These are phyloP conservation scores for Bombardia bombarda DNA, from an alignment of 495 filamentous ascomycete species.

Conservation along the genomic window DNA sequence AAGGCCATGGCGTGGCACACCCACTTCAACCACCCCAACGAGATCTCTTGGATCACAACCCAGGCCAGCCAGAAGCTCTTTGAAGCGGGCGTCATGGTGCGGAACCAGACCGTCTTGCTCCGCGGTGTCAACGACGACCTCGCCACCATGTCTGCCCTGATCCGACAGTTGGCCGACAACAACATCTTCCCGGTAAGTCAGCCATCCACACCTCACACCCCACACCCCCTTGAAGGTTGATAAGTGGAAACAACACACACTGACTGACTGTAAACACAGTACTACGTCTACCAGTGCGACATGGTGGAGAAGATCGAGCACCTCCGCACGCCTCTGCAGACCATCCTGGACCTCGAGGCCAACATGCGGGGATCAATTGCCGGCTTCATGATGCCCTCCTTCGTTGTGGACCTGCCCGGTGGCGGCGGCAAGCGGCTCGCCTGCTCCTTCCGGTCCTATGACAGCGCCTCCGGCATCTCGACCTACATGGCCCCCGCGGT, in stretches of 20 bases:
- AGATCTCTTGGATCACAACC: constrained; percentile 52
- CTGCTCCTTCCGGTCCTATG: constrained; percentile 41
- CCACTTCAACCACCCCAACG: constrained; percentile 53
- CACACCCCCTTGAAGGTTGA: too few relatives aligned
- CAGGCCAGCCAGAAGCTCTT: constrained; percentile 41
- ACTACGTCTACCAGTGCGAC: constrained; percentile 54
- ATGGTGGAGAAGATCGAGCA: constrained; percentile 51
- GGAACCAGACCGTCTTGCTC: constrained; percentile 47
- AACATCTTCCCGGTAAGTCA: constrained; percentile 44
- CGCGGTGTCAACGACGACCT: constrained; percentile 48
- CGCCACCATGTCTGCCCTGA: constrained; percentile 42
- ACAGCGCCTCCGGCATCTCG: constrained; percentile 39
- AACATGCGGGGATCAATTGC: constrained; percentile 48
- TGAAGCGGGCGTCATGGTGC: constrained; percentile 40
- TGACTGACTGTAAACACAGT: constrained; percentile 24
- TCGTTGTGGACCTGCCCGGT: constrained; percentile 53
- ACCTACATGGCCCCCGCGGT: constrained; percentile 47
- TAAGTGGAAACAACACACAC: background rate
- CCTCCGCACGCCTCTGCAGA: constrained; percentile 50
- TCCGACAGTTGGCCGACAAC: constrained; percentile 44
- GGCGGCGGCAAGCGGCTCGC: constrained; percentile 54
- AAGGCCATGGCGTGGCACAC: constrained; percentile 55
- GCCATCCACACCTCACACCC: background rate
- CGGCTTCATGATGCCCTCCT: constrained; percentile 51
- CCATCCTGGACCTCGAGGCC: constrained; percentile 46